phyloP scores from a whole-genome alignment of 768 basidiomycete species.

The Leucogyrophana mollusca region DNA sequence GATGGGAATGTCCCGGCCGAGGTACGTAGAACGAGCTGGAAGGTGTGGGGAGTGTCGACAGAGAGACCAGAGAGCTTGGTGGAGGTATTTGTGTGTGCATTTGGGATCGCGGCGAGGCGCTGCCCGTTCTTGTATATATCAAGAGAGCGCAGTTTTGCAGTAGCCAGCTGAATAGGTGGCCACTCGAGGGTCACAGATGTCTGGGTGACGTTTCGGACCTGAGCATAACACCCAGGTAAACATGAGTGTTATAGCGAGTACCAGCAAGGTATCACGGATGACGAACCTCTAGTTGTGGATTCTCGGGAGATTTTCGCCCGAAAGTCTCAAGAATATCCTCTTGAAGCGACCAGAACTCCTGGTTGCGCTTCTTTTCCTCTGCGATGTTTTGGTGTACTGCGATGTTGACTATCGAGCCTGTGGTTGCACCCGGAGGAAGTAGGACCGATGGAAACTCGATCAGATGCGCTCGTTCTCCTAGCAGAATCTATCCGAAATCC shows the following conservation, averaged over 20 bases:
- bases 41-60: conserved; percentile 82
- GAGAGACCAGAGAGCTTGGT: conserved; percentile 85
- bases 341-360: conserved; percentile 85
- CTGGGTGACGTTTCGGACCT: conserved; percentile 94
- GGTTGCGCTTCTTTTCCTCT: conserved; percentile 81
- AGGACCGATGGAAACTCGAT: conserved; percentile 98
- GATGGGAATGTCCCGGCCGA: conserved; percentile 90
- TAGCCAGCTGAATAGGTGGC: conserved; percentile 82
- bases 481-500: conserved; percentile 62
- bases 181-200: conserved; percentile 97
- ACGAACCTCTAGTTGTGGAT: conserved; percentile 73
- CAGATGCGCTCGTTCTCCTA: conserved; percentile 92
- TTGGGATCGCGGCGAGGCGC: conserved; percentile 83
- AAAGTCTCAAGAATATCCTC: conserved; percentile 73
- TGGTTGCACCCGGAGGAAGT: conserved; percentile 86
- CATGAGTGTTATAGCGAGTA: neutral
- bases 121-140: conserved; percentile 93
- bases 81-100: conserved; percentile 79
- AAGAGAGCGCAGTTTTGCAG: conserved; percentile 80
- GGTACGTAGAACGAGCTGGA: conserved; percentile 92
- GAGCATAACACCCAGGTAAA: conserved; percentile 1
- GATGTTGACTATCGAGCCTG: conserved; percentile 97
- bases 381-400: conserved; percentile 84
- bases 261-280: neutral
- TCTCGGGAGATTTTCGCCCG: conserved; percentile 62